A percentile compares a stretch with the other conserved stretches of the same genome.
Evolutionary conservation across 2,329 filamentous ascomycete genomes (phyloP).

Genomic region (Coleophoma crateriformis): DNA sequence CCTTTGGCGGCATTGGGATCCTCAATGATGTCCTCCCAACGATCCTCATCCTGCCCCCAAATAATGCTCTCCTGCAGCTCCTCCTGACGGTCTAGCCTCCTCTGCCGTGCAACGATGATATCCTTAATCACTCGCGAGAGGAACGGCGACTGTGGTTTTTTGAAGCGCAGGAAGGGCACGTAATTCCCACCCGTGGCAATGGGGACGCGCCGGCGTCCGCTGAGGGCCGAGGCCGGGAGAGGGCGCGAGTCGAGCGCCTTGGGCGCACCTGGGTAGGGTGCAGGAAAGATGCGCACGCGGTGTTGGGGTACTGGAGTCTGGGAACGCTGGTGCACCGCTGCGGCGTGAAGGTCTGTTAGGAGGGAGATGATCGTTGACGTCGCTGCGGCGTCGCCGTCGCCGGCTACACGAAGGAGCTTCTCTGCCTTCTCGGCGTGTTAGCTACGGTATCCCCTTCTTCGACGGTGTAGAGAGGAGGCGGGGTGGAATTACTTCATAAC

Average conservation of each 20-base stretch:
- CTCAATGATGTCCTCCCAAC: slow-evolving; percentile 34
- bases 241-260: slow-evolving; percentile 46
- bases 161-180: slow-evolving; percentile 60
- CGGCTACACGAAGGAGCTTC: slow-evolving; percentile 20
- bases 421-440: slow-evolving; percentile 13
- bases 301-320: slow-evolving; percentile 3
- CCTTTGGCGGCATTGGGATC: slow-evolving; percentile 1
- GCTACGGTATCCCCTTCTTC: neutral
- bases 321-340: slow-evolving; percentile 3
- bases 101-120: slow-evolving; percentile 39
- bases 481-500: slow-evolving; percentile 51
- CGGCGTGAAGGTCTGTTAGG: slow-evolving; percentile 19
- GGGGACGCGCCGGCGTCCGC: slow-evolving; percentile 52
- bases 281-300: slow-evolving; percentile 10
- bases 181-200: slow-evolving; percentile 47
- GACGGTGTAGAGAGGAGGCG: no score
- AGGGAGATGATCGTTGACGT: slow-evolving; percentile 24
- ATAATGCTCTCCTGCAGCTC: slow-evolving; percentile 28
- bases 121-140: slow-evolving; percentile 53
- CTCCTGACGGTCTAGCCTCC: slow-evolving; percentile 31
- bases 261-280: slow-evolving; percentile 25
- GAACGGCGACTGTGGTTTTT: slow-evolving; percentile 57
- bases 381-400: slow-evolving; percentile 13
- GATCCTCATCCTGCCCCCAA: slow-evolving; percentile 37
- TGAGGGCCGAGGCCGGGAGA: slow-evolving; percentile 41